Evolutionary conservation across 2,329 filamentous ascomycete genomes (phyloP).

Genomic region (Trichoderma sp.): DNA sequence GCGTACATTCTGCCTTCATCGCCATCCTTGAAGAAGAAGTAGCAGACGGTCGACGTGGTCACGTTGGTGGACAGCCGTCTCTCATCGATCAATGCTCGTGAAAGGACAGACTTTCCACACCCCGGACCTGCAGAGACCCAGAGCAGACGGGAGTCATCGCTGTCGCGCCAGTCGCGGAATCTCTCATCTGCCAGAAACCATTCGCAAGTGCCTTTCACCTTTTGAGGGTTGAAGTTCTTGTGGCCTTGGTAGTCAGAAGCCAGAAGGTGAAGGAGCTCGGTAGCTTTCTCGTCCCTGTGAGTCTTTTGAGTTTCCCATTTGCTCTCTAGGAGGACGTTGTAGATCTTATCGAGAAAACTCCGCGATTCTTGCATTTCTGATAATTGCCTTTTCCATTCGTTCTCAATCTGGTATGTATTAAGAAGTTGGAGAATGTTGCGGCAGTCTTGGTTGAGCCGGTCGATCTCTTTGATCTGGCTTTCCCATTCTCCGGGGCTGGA

Average conservation of each 20-base stretch:
- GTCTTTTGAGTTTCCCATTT: neutral
- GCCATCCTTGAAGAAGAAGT: slow-evolving; percentile 44
- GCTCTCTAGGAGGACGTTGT: neutral
- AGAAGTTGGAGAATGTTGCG: neutral
- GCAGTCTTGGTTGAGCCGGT: neutral
- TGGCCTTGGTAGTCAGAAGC: slow-evolving; percentile 35
- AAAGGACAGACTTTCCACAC: slow-evolving; percentile 40
- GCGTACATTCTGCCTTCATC: slow-evolving; percentile 32
- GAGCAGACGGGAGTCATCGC: slow-evolving; percentile 33
- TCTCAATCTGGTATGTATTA: neutral
- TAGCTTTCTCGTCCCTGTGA: neutral
- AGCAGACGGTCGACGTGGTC: slow-evolving; percentile 35
- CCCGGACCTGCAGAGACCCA: slow-evolving; percentile 42
- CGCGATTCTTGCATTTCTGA: neutral
- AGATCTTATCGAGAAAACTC: neutral
- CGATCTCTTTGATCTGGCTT: neutral
- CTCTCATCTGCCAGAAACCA: slow-evolving; percentile 39
- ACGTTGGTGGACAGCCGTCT: slow-evolving; percentile 31
- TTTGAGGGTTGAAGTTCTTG: slow-evolving; percentile 38
- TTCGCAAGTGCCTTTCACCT: slow-evolving; percentile 39
- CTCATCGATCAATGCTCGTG: slow-evolving; percentile 37
- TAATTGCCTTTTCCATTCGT: neutral
- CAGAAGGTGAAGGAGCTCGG: slow-evolving; percentile 29
- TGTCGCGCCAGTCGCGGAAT: slow-evolving; percentile 37
- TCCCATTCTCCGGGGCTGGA: neutral